Conservation (phyloP, 306 rosid species). For the Lathyrus sativus region DNA sequence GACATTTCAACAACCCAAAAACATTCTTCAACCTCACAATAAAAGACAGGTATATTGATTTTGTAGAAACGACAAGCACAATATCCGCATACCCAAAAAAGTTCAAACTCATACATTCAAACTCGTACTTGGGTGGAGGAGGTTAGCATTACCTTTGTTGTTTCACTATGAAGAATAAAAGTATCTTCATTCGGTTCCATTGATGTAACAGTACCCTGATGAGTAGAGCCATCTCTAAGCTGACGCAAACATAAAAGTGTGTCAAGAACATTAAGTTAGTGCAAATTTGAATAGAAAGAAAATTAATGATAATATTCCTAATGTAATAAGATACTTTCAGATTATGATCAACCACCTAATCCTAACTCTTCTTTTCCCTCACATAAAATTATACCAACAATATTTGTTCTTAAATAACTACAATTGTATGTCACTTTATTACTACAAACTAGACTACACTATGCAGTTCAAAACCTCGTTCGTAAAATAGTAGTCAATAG, state of each 20-base stretch:
- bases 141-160: constrained; percentile 53
- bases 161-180: constrained; percentile 78
- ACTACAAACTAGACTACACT: neutral
- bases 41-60: neutral
- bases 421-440: neutral
- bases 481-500: too few species aligned
- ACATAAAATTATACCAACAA: constrained; percentile 2
- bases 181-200: constrained; percentile 91
- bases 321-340: neutral
- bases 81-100: neutral
- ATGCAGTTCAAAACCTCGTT: neutral
- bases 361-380: neutral
- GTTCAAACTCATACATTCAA: neutral
- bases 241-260: constrained; percentile 43
- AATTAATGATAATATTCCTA: constrained; percentile 2
- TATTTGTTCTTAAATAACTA: constrained; percentile 9
- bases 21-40: constrained; percentile 5
- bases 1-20: constrained; percentile 10
- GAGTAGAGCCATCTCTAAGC: constrained; percentile 90
- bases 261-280: constrained; percentile 29
- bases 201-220: constrained; percentile 92
- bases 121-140: constrained; percentile 6
- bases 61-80: neutral
- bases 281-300: constrained; percentile 25
- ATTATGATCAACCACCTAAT: neutral